Evolutionary conservation across 2,329 filamentous ascomycete genomes (phyloP).

Genomic region (Daldinia eschscholtzii): DNA sequence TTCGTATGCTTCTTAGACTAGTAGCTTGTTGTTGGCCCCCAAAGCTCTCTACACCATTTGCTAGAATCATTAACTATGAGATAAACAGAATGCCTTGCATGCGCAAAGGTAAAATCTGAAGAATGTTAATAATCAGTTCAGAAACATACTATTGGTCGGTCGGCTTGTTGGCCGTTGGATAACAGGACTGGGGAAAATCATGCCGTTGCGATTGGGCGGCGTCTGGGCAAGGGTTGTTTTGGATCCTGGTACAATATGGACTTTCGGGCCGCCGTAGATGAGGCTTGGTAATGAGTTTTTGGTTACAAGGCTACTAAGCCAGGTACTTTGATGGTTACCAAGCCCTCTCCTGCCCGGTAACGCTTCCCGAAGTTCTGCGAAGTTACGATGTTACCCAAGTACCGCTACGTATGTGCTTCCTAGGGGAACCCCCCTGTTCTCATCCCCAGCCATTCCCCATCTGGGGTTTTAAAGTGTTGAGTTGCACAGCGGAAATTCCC

Average conservation of each 20-base stretch:
- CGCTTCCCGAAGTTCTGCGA: conserved; percentile 45
- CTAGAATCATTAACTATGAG: background rate
- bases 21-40: conserved; percentile 11
- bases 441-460: conserved; percentile 30
- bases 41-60: conserved; percentile 21
- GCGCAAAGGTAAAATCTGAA: conserved; percentile 30
- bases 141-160: conserved; percentile 20
- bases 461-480: conserved; percentile 30
- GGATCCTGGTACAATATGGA: conserved; percentile 52
- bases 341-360: conserved; percentile 44
- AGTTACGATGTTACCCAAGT: conserved; percentile 42
- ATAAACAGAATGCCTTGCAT: conserved; percentile 38
- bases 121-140: conserved; percentile 27
- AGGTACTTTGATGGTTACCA: conserved; percentile 26
- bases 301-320: background rate
- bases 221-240: conserved; percentile 34
- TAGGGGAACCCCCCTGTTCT: conserved; percentile 22
- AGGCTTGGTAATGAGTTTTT: conserved; percentile 20
- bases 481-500: conserved; percentile 31
- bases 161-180: conserved; percentile 38
- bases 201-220: conserved; percentile 43
- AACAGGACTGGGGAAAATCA: conserved; percentile 42
- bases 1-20: conserved; percentile 17
- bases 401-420: conserved; percentile 30
- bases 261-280: conserved; percentile 53